phyloP scores from a whole-genome alignment of 2,329 filamentous ascomycete genomes.

The Fusarium graminum region DNA sequence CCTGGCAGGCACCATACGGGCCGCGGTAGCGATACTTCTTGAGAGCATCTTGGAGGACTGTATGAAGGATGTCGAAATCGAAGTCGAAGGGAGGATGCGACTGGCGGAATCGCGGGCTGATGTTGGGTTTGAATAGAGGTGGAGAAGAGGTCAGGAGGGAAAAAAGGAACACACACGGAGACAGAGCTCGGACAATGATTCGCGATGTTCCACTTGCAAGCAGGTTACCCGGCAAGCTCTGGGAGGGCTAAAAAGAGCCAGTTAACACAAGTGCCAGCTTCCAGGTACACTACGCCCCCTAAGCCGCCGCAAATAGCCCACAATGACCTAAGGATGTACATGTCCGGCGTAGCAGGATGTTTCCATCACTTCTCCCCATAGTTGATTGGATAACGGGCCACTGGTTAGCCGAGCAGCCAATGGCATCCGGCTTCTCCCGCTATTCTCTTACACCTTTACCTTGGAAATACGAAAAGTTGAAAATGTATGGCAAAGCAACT shows the following conservation, averaged over 20 bases:
- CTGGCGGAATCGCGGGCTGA: constrained; percentile 17
- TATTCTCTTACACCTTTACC: neutral
- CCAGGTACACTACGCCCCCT: constrained; percentile 24
- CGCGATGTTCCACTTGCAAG: constrained; percentile 38
- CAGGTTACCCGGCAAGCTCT: constrained; percentile 35
- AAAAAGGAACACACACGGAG: constrained; percentile 36
- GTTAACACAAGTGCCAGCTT: constrained; percentile 10
- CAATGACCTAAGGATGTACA: constrained; percentile 35
- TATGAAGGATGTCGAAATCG: constrained; percentile 5
- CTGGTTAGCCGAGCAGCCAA: constrained; percentile 35
- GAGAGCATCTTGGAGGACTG: constrained; percentile 57
- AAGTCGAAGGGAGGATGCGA: constrained; percentile 8
- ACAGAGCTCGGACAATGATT: constrained; percentile 42
- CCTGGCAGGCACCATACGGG: constrained; percentile 61
- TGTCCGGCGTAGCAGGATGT: constrained; percentile 23
- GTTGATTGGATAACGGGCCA: constrained; percentile 33
- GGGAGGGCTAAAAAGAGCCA: constrained; percentile 23
- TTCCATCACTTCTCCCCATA: constrained; percentile 12
- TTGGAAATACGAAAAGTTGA: neutral
- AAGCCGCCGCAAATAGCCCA: constrained; percentile 2
- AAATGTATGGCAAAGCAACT: constrained; percentile 2
- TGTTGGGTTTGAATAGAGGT: constrained; percentile 20
- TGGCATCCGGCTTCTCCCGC: constrained; percentile 28
- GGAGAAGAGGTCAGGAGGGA: constrained; percentile 41
- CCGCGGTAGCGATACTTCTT: constrained; percentile 58